Percentiles rank a stretch among this genome's conserved stretches.
Conservation (phyloP, 116 monocot genomes). For the Papilionanthe hybrid region DNA sequence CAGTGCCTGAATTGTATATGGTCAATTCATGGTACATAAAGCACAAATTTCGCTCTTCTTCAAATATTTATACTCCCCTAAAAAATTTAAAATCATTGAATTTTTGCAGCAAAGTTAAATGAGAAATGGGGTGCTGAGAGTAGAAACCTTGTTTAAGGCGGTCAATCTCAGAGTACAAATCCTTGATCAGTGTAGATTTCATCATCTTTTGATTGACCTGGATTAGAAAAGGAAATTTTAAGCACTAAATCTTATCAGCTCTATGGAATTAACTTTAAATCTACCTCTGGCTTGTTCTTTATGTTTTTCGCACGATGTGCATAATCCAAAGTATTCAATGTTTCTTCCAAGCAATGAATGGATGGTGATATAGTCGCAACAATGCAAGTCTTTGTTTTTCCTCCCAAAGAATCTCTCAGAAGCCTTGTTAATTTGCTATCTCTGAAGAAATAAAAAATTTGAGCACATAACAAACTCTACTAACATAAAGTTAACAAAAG, state of each 20-base stretch:
- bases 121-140: not conserved
- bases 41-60: not conserved
- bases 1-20: not conserved
- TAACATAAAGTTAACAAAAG: not conserved
- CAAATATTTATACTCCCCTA: not conserved
- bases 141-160: conserved; percentile 90
- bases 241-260: not conserved
- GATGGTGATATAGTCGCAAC: conserved; percentile 94
- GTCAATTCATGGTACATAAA: no score
- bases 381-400: conserved; percentile 97
- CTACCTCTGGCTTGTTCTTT: conserved; percentile 94
- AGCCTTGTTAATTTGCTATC: conserved; percentile 91
- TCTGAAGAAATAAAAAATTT: conserved; percentile 18
- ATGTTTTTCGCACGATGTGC: conserved; percentile 96
- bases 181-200: conserved; percentile 93
- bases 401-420: conserved; percentile 92
- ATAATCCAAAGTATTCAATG: conserved; percentile 91
- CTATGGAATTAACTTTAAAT: conserved; percentile 3
- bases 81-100: not conserved
- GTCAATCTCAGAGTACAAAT: conserved; percentile 87
- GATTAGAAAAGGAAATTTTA: conserved; percentile 1
- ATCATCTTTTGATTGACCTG: conserved; percentile 98
- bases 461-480: not conserved
- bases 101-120: not conserved
- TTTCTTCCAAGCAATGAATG: conserved; percentile 88